These are phyloP conservation scores for Leptographium wingfieldii DNA, from an alignment of 2,329 filamentous ascomycete species.

Conservation along the genomic window DNA sequence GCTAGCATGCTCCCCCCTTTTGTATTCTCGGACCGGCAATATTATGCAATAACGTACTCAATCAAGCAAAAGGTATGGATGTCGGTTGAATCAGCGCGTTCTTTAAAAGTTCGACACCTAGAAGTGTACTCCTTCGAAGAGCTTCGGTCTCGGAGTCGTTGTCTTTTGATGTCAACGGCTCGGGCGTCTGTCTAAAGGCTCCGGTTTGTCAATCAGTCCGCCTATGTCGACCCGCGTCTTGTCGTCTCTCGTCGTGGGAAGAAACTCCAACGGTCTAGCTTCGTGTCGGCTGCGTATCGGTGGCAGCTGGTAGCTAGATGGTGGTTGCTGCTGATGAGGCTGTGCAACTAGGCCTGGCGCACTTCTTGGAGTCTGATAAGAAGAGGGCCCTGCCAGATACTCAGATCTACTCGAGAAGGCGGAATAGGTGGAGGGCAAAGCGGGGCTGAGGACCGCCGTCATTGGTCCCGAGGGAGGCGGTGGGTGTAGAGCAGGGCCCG, in stretches of 20 bases:
- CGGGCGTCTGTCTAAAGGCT: slow-evolving; percentile 16
- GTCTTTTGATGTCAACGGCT: background rate
- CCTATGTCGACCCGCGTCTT: slow-evolving; percentile 47
- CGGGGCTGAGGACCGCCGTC: slow-evolving; percentile 26
- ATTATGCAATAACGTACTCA: no score
- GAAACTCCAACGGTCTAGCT: slow-evolving; percentile 7
- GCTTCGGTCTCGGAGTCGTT: no score
- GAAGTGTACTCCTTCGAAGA: no score
- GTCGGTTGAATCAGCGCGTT: no score
- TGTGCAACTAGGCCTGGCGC: slow-evolving; percentile 28
- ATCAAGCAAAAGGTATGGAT: no score
- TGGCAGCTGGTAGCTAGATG: slow-evolving; percentile 29
- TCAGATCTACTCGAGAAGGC: slow-evolving; percentile 31
- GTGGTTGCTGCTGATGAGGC: slow-evolving; percentile 17
- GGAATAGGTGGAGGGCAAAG: slow-evolving; percentile 31
- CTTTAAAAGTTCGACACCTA: no score
- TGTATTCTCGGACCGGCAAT: no score
- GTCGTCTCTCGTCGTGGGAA: slow-evolving; percentile 27
- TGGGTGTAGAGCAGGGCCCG: background rate
- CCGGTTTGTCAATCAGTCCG: slow-evolving; percentile 47
- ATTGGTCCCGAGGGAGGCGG: slow-evolving; percentile 15
- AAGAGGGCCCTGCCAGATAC: slow-evolving; percentile 28
- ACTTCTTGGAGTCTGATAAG: slow-evolving; percentile 41
- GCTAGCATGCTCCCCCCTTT: no score
- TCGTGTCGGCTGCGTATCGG: slow-evolving; percentile 32